Base-by-base conservation (phyloP, 1,284 basidiomycete species). In the Apiotrichum veenhuisii region DNA sequence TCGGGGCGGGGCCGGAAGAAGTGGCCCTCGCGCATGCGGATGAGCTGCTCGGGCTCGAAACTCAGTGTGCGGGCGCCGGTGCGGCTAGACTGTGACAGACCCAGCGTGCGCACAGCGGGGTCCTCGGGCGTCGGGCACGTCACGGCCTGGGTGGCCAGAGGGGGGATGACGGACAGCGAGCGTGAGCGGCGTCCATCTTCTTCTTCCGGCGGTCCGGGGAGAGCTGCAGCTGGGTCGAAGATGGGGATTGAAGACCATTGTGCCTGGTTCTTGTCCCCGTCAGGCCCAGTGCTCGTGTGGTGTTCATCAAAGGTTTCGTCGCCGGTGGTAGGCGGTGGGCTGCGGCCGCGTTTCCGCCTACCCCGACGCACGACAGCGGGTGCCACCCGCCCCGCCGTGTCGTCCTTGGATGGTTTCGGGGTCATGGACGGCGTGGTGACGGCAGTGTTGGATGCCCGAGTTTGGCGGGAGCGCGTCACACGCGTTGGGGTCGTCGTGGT, bases 1-100 rank as follows among this genome's bases (percentile, higher is more conserved):
- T 22, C 22, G 3, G 50, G 58, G 25, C 46, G 50, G 10, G 57
- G 37, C 2, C 53, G 53, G 22, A 52, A 33, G 20, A 62, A 50
- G 51, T 62, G 60, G 7, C 60, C 60, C 18, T 62, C 60, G 23
- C 60, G 60, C 57, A 62, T 58, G 25, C 60, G 60, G 25, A 62
- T 47, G 25, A 62, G 57, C 25, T 55, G 46, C 44, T 62, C 60
- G n/a, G 50, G 46, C n/a, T 58, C 54, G 26, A 58, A 48, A 11
- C 43, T 25, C 23, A 62, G 47, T 8, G 43, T 11, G 2, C 26
- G 44, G 37, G 47, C 34, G 25, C 54, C 57, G 4, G 54, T 50
- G 5, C 45, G 47, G 2, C 51, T 38, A 11, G 45, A 49, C 30
- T 58, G 57, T 0, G 40, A 4, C 7, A 62, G 45, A 20, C 57